Evolutionary conservation across 2,329 filamentous ascomycete species (phyloP), one percentile per base, ranked within the genome.

Genomic region (Orbilia brochopaga): DNA sequence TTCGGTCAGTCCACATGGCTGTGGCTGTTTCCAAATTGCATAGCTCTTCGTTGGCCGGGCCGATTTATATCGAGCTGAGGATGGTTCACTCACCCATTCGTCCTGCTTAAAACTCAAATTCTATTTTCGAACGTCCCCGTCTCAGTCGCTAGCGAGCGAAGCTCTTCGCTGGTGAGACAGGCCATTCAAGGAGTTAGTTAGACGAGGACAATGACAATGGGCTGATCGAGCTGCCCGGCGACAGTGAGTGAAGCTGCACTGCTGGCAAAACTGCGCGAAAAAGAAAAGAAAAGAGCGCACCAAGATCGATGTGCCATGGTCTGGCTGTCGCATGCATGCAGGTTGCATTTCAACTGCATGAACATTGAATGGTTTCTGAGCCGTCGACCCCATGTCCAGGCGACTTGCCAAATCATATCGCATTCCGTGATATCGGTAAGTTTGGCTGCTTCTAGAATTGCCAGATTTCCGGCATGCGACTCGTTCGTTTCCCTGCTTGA

Each of bases 401-500:
- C 7, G 21, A 53, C 23, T 65, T 60, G 67, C 67, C 67, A 72
- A 72, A 72, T 72, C 67, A 72, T 52, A 72, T 60, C 60, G 55
- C 60, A 72, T 65, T 61, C 67, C 67, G 56, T 44, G 15, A 56
- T 60, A 7, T 60, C 54, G 67, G 66, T 59, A 64, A 54, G 54
- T 55, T 56, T 72, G 60, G 67, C 55, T 72, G 51, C 55, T 72
- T 72, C 67, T 72, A 72, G 67, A 72, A 70, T 32, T 32, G 27
- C 27, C 46, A 70, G 11, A 27, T 42, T n/a, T 42, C 37, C 37
- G 37, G 37, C 37, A 42, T 42, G 37, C 37, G 37, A 42, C 13
- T 17, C n/a, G n/a, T 13, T 42, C n/a, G 13, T 17, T 42, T 17
- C n/a, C 11, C 37, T 6, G 37, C 37, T 15, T 44, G 11, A 44